Percentiles rank a stretch among this genome's conserved stretches.
Evolutionary conservation across 2,329 filamentous ascomycete genomes (phyloP).

Genomic region (Neopestalotiopsis sp.): DNA sequence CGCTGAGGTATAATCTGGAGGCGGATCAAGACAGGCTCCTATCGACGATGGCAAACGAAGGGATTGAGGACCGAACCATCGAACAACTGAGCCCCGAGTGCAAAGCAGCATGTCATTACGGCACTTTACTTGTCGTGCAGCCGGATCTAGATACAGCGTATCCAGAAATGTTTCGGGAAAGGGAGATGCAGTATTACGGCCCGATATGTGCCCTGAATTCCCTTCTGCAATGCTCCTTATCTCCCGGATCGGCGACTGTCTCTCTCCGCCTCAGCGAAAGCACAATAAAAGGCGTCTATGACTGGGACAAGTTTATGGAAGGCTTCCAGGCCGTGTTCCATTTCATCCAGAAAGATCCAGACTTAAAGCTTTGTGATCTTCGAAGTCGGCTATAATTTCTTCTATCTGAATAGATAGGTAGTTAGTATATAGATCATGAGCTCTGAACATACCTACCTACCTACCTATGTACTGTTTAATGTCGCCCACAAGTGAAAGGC

Average conservation of each 20-base stretch:
- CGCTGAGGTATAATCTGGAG: slow-evolving; percentile 5
- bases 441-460: too few species aligned
- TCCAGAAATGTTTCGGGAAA: slow-evolving; percentile 4
- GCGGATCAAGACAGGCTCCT: background rate
- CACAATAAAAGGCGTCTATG: slow-evolving; percentile 3
- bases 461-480: too few species aligned
- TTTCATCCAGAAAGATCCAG: background rate
- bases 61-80: slow-evolving; percentile 1
- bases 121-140: slow-evolving; percentile 1
- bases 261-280: slow-evolving; percentile 8
- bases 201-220: slow-evolving; percentile 2
- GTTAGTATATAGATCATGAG: background rate
- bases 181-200: slow-evolving; percentile 7
- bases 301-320: background rate
- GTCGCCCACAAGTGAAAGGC: too few species aligned
- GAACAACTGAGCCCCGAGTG: slow-evolving; percentile 4
- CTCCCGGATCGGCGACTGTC: slow-evolving; percentile 4
- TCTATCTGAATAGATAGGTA: background rate
- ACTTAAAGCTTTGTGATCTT: slow-evolving; percentile 3
- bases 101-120: slow-evolving; percentile 7
- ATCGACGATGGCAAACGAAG: background rate
- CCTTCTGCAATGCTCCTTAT: background rate
- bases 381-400: background rate
- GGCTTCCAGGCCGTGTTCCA: slow-evolving; percentile 3
- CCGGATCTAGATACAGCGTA: slow-evolving; percentile 7